Conservation (phyloP, 2,329 filamentous ascomycete genomes). For the Penicillium frequentans region DNA sequence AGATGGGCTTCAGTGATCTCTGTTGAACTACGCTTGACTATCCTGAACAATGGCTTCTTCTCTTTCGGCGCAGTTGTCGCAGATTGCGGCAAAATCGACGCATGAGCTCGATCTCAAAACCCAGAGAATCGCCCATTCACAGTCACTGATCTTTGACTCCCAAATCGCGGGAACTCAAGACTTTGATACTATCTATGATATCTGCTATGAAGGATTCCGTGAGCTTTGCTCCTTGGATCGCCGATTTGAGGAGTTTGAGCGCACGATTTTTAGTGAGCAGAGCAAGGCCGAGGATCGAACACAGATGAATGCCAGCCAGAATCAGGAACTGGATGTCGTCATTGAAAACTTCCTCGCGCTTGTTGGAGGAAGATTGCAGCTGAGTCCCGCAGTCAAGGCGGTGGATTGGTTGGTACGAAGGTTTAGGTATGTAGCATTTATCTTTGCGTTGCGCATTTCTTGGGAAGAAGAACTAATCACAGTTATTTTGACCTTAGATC, state of each 20-base stretch:
- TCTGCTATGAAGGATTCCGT: slow-evolving; percentile 86
- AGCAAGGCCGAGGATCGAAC: slow-evolving; percentile 85
- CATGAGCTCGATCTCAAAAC: slow-evolving; percentile 90
- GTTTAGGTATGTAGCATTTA: slow-evolving; percentile 65
- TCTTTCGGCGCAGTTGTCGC: slow-evolving; percentile 89
- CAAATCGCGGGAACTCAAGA: slow-evolving; percentile 82
- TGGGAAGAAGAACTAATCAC: background rate
- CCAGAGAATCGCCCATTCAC: slow-evolving; percentile 86
- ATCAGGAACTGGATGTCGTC: slow-evolving; percentile 73
- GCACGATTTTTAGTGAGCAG: slow-evolving; percentile 87
- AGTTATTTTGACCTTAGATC: slow-evolving; percentile 56
- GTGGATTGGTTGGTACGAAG: slow-evolving; percentile 92
- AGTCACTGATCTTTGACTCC: slow-evolving; percentile 91
- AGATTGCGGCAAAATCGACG: slow-evolving; percentile 86
- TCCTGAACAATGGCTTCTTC: slow-evolving; percentile 70
- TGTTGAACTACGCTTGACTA: slow-evolving; percentile 1
- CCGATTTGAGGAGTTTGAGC: slow-evolving; percentile 72
- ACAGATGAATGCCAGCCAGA: slow-evolving; percentile 79
- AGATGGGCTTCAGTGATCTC: slow-evolving; percentile 12
- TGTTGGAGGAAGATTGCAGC: slow-evolving; percentile 70
- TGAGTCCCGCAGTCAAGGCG: slow-evolving; percentile 86
- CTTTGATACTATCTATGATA: slow-evolving; percentile 82
- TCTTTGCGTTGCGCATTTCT: background rate
- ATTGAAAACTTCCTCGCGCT: slow-evolving; percentile 82
- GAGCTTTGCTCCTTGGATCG: slow-evolving; percentile 86